Evolutionary conservation across 768 basidiomycete species (phyloP), one percentile per base, ranked within the genome.

Genomic region (Lentinus tigrinus): DNA sequence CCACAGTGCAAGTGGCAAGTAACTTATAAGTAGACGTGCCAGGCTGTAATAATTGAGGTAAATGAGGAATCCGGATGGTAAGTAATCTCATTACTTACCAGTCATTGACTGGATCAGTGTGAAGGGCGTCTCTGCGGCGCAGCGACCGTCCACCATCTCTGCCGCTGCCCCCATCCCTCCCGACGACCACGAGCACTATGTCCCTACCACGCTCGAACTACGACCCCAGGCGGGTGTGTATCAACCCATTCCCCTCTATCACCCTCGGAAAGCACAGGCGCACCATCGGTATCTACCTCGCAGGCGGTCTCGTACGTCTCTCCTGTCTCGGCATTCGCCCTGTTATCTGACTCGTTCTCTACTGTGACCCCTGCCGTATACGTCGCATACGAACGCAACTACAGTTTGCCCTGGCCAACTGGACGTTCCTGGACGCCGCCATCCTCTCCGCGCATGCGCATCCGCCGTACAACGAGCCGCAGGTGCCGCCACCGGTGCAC

Each of bases 361-460:
- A 50, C 27, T 52, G 60, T 42, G 51, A 46, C n/a, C n/a, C n/a
- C n/a, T n/a, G n/a, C n/a, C n/a, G n/a, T n/a, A n/a, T n/a, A n/a
- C n/a, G n/a, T n/a, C n/a, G n/a, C n/a, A n/a, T n/a, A n/a, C n/a
- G n/a, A n/a, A 6, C 17, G 1, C 14, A 4, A 31, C 31, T 49
- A n/a, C 68, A 95, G 95, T 98, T 98, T 72, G 92, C 95, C 0
- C 76, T 98, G 19, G 95, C 93, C 27, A 93, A 92, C 72, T 98
- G 96, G 94, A 82, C 89, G 3, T 95, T 99, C 74, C 77, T 98
- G 55, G 96, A 98, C 66, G 96, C 97, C 14, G 87, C 89, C 23
- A 87, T 98, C 53, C 81, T 94, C 39, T 97, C 95, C 10, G 85
- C 90, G 3, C 92, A 96, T 66, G 92, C 93, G 0, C 84, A 83